phyloP scores from a whole-genome alignment of 225 moss, liverwort and hornwort species.

The Polytrichum commune region DNA sequence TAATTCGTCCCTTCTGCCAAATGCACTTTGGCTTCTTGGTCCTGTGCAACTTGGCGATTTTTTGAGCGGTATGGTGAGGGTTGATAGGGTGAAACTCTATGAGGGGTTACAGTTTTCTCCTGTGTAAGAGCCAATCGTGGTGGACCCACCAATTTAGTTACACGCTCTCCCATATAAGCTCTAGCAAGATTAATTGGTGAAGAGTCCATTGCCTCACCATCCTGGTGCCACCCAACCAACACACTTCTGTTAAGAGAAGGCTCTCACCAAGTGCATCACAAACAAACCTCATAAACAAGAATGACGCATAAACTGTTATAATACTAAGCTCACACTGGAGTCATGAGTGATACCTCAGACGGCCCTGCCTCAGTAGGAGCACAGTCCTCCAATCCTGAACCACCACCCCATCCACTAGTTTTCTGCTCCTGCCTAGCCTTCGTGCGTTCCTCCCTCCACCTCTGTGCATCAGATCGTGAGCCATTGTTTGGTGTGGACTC shows the following conservation, averaged over 20 bases:
- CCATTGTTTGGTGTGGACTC: slow-evolving; percentile 46
- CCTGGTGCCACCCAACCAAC: slow-evolving; percentile 15
- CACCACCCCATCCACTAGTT: slow-evolving; percentile 31
- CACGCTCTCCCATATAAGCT: slow-evolving; percentile 93
- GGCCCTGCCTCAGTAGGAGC: slow-evolving; percentile 35
- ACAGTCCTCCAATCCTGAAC: slow-evolving; percentile 44
- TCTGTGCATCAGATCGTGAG: slow-evolving; percentile 52
- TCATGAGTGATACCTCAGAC: slow-evolving; percentile 35
- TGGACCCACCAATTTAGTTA: slow-evolving; percentile 50
- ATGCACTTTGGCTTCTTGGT: not conserved
- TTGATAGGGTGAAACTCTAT: slow-evolving; percentile 25
- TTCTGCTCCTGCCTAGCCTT: slow-evolving; percentile 66
- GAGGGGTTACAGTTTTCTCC: slow-evolving; percentile 43
- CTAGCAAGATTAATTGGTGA: slow-evolving; percentile 83
- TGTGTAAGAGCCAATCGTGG: slow-evolving; percentile 46
- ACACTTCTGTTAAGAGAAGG: too few species aligned
- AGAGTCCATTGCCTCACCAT: slow-evolving; percentile 43
- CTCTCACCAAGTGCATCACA: too few species aligned
- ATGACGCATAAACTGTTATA: too few species aligned
- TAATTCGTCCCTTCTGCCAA: slow-evolving; percentile 24
- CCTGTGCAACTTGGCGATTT: slow-evolving; percentile 29
- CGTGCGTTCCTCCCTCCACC: slow-evolving; percentile 66
- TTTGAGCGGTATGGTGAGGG: slow-evolving; percentile 52
- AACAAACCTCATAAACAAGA: too few species aligned
- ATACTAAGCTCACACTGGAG: too few species aligned